Evolutionary conservation across 495 filamentous ascomycete species (phyloP).

Genomic region (Cetradonia linearis): DNA sequence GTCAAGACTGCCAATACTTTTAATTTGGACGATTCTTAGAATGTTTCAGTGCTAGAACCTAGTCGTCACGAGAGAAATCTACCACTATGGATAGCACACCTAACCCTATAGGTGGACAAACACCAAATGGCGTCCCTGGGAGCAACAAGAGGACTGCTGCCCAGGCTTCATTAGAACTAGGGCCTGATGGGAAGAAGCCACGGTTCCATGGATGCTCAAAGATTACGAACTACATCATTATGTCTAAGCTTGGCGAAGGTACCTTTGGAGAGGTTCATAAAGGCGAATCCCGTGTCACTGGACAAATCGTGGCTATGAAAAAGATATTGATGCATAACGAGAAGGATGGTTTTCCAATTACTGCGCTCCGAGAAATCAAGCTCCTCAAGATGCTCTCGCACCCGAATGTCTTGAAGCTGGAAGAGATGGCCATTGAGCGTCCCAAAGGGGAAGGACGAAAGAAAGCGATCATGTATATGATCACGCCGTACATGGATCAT

Average conservation of each 20-base stretch:
- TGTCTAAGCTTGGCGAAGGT: slow-evolving; percentile 90
- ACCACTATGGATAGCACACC: slow-evolving; percentile 14
- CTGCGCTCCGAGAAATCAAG: slow-evolving; percentile 95
- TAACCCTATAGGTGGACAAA: slow-evolving; percentile 18
- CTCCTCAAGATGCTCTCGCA: slow-evolving; percentile 89
- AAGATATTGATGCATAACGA: slow-evolving; percentile 97
- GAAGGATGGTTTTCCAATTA: slow-evolving; percentile 94
- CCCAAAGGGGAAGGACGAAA: slow-evolving; percentile 68
- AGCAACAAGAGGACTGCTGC: slow-evolving; percentile 19
- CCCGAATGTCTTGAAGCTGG: slow-evolving; percentile 72
- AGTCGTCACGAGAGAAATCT: neutral
- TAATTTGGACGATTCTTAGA: neutral
- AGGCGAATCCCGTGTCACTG: slow-evolving; percentile 64
- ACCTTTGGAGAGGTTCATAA: slow-evolving; percentile 98
- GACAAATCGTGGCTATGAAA: slow-evolving; percentile 74
- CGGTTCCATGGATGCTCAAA: slow-evolving; percentile 76
- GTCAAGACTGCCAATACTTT: too few relatives aligned
- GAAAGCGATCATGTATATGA: slow-evolving; percentile 92
- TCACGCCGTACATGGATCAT: slow-evolving; percentile 97
- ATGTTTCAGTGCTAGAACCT: neutral
- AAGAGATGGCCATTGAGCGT: slow-evolving; percentile 92
- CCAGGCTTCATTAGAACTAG: slow-evolving; percentile 22
- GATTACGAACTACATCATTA: slow-evolving; percentile 77
- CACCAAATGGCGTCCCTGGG: slow-evolving; percentile 14
- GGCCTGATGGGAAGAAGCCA: slow-evolving; percentile 29